phyloP scores from a whole-genome alignment of 164 flowering plant species.

The Stephania japonica region DNA sequence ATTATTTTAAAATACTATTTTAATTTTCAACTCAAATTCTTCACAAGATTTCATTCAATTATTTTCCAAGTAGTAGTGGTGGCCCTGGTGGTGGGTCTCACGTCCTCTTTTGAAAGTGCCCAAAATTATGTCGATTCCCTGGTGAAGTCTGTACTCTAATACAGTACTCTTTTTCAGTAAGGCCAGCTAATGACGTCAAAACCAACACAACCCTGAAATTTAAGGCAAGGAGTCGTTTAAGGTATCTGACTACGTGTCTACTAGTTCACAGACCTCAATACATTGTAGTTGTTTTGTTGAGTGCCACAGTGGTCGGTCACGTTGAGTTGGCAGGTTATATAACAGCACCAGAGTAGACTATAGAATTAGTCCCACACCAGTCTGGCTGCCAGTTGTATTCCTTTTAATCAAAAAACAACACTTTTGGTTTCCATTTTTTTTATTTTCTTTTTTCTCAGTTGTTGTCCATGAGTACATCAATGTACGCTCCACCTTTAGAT shows the following conservation, averaged over 20 bases:
- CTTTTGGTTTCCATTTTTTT: not conserved
- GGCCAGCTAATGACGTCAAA: too few relatives aligned
- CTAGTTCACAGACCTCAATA: not conserved
- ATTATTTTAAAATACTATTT: not conserved
- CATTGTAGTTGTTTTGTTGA: not conserved
- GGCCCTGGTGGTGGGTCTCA: not conserved
- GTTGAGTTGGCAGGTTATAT: not conserved
- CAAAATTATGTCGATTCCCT: not conserved
- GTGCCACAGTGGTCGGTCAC: not conserved
- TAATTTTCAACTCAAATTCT: not conserved
- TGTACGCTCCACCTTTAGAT: not conserved
- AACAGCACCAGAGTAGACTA: not conserved
- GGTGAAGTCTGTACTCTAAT: not conserved
- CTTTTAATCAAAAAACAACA: not conserved
- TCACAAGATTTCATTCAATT: not conserved
- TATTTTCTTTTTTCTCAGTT: not conserved
- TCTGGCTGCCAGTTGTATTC: slow-evolving; percentile 1
- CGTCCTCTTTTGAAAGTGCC: not conserved
- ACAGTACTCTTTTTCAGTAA: too few relatives aligned
- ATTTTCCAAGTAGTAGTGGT: not conserved
- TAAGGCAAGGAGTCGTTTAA: not conserved
- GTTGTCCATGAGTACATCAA: not conserved
- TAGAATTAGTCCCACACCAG: not conserved
- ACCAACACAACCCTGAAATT: not conserved
- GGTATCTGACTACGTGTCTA: not conserved